phyloP scores from a whole-genome alignment of 2,329 filamentous ascomycete genomes.

The Epichloe uncinata region DNA sequence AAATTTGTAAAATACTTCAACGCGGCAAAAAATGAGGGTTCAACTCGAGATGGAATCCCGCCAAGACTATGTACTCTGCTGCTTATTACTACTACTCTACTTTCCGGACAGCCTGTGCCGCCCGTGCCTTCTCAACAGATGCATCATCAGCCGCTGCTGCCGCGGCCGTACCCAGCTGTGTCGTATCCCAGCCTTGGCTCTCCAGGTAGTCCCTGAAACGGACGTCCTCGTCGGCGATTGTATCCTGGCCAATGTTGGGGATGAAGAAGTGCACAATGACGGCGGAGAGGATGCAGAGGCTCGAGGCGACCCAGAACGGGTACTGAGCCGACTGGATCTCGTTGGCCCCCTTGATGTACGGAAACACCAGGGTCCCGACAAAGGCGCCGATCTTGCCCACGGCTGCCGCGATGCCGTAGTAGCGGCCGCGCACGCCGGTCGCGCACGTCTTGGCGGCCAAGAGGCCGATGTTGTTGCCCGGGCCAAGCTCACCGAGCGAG shows the following conservation, averaged over 20 bases:
- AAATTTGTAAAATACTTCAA: no score
- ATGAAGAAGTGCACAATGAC: conserved; percentile 44
- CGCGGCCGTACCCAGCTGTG: conserved; percentile 28
- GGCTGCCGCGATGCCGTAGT: conserved; percentile 60
- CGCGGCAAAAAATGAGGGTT: no score
- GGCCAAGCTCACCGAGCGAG: conserved; percentile 45
- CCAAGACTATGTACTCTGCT: no score
- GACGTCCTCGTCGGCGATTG: conserved; percentile 64
- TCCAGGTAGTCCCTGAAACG: conserved; percentile 64
- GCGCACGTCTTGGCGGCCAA: conserved; percentile 79
- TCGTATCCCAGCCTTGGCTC: conserved; percentile 62
- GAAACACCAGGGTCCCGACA: conserved; percentile 72
- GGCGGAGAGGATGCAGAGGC: conserved; percentile 64
- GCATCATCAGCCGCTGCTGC: no score
- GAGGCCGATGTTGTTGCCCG: conserved; percentile 84
- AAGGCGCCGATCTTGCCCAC: conserved; percentile 72
- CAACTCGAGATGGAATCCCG: no score
- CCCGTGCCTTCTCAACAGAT: no score
- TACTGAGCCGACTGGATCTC: conserved; percentile 57
- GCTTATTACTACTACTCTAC: no score
- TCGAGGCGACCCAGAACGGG: conserved; percentile 73
- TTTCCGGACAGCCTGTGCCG: no score
- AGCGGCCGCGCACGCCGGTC: conserved; percentile 66
- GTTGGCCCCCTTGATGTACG: conserved; percentile 29
- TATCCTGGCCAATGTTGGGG: conserved; percentile 73